Conservation (phyloP, 2,329 filamentous ascomycete genomes). For the Clonostachys sp. region DNA sequence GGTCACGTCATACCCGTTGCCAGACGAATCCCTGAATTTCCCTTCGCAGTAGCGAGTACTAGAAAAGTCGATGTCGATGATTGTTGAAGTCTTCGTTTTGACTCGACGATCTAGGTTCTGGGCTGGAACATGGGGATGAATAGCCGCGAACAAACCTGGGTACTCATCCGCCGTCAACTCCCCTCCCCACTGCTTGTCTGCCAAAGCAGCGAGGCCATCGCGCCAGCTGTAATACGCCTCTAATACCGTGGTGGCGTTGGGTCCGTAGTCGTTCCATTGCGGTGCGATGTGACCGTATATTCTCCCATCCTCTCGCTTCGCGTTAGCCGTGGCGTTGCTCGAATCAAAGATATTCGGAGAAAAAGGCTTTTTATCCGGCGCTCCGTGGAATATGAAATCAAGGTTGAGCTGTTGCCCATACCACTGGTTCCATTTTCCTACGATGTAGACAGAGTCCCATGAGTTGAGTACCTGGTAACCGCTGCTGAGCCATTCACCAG, state of each 20-base stretch:
- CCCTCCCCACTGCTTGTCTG: conserved; percentile 18
- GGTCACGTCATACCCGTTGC: conserved; percentile 16
- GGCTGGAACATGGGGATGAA: conserved; percentile 7
- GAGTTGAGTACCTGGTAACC: conserved; percentile 15
- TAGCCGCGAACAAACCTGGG: conserved; percentile 4
- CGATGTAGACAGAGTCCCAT: conserved; percentile 13
- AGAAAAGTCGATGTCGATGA: conserved; percentile 13
- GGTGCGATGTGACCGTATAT: conserved; percentile 12
- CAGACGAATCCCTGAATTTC: conserved; percentile 8
- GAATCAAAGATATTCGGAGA: conserved; percentile 14
- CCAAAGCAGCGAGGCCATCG: conserved; percentile 12
- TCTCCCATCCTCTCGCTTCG: conserved; percentile 4
- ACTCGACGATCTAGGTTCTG: conserved; percentile 13
- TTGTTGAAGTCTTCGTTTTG: conserved; percentile 5
- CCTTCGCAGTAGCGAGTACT: not conserved
- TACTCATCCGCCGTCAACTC: conserved; percentile 5
- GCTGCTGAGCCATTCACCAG: conserved; percentile 11
- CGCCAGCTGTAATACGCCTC: conserved; percentile 17
- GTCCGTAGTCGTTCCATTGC: conserved; percentile 15
- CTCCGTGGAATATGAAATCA: conserved; percentile 23
- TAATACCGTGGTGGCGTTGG: conserved; percentile 12
- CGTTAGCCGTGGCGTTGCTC: conserved; percentile 8
- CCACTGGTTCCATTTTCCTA: conserved; percentile 23
- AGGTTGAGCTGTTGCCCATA: conserved; percentile 42
- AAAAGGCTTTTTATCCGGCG: conserved; percentile 7